These are phyloP conservation scores for Sporothrix variecibatus DNA, from an alignment of 2,329 filamentous ascomycete genomes.

Conservation along the genomic window DNA sequence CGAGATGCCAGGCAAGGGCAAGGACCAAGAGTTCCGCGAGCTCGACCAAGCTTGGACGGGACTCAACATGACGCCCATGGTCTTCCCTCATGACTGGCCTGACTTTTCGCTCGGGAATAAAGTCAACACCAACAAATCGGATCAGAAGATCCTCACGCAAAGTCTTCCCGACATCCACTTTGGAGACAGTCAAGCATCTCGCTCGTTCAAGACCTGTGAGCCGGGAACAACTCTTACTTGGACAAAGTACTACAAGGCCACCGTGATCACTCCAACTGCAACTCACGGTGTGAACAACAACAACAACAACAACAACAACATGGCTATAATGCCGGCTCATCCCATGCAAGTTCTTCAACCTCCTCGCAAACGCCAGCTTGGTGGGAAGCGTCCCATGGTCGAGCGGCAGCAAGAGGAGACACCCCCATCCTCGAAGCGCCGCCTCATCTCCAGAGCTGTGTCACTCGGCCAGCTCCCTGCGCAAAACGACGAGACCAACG, in stretches of 20 bases:
- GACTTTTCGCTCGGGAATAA: background rate
- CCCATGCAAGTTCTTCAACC: background rate
- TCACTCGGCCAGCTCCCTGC: background rate
- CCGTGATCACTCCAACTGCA: background rate
- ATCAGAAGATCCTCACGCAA: conserved; percentile 21
- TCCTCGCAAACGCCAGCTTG: background rate
- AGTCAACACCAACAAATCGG: conserved; percentile 1
- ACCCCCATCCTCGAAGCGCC: background rate
- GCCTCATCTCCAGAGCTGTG: background rate
- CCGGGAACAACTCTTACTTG: conserved; percentile 24
- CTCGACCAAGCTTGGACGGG: conserved; percentile 10
- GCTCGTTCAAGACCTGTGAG: background rate
- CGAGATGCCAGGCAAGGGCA: background rate
- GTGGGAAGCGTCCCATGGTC: background rate
- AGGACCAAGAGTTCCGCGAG: background rate
- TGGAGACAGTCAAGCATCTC: background rate
- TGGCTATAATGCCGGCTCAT: background rate
- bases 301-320: too few relatives aligned
- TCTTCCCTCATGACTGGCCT: background rate
- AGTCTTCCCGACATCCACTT: conserved; percentile 7
- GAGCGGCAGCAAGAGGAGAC: background rate
- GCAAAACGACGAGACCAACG: background rate
- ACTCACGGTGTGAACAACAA: background rate
- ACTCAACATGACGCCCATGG: conserved; percentile 1
- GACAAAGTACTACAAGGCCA: conserved; percentile 32